Conservation (phyloP, 1,284 basidiomycete species). For the Cutaneotrichosporon daszewskae region DNA sequence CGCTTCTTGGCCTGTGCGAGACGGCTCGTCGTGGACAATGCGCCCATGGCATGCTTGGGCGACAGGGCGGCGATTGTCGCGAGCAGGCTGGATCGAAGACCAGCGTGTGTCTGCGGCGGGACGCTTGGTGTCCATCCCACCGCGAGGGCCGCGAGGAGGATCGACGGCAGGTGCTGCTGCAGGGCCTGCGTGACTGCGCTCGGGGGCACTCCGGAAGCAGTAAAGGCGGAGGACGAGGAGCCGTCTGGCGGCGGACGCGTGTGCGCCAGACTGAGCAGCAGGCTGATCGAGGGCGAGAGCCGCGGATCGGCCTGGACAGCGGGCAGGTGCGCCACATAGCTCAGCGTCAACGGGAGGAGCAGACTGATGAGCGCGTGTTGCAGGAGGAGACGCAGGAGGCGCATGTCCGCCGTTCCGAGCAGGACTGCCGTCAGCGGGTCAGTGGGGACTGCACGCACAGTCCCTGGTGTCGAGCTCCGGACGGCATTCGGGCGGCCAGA, state of each 20-base stretch:
- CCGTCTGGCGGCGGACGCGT: conserved; percentile 14
- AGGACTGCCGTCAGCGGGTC: conserved; percentile 20
- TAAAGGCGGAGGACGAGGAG: conserved; percentile 2
- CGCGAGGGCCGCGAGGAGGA: conserved; percentile 25
- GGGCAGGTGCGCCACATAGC: conserved; percentile 21
- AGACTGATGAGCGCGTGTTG: conserved; percentile 23
- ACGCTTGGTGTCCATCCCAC: conserved; percentile 32
- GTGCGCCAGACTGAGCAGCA: conserved; percentile 22
- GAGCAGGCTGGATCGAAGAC: conserved; percentile 16
- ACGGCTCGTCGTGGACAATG: conserved; percentile 26
- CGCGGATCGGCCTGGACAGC: conserved; percentile 1
- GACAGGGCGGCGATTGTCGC: conserved; percentile 16
- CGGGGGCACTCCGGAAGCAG: conserved; percentile 1
- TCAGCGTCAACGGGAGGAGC: conserved; percentile 19
- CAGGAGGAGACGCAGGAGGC: conserved; percentile 27
- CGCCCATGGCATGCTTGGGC: conserved; percentile 26
- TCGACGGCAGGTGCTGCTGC: conserved; percentile 24
- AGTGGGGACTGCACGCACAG: conserved; percentile 17
- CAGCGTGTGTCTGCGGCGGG: conserved; percentile 14
- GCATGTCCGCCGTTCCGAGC: conserved; percentile 34
- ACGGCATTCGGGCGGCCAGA: conserved; percentile 27
- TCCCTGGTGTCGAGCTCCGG: conserved; percentile 21
- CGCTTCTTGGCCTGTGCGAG: conserved; percentile 11
- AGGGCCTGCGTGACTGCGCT: conserved; percentile 29
- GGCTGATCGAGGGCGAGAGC: background rate